A percentile compares a stretch with the other conserved stretches of the same genome.
phyloP scores from a whole-genome alignment of 257 asterid species.

The Prunella vulgaris region DNA sequence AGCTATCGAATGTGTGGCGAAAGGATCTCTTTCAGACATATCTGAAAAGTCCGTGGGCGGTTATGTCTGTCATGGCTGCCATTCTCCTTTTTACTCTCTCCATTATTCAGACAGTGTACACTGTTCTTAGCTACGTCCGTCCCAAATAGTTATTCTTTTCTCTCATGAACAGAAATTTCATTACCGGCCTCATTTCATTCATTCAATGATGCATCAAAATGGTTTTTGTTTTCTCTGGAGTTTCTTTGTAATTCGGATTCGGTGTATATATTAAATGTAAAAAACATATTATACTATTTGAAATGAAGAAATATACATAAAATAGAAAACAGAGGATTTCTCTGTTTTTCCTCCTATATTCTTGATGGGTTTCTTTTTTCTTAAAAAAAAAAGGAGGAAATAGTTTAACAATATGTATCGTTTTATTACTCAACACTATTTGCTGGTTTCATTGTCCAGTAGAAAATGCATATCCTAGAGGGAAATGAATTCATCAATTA shows the following conservation, averaged over 20 bases:
- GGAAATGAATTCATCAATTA: too few relatives aligned
- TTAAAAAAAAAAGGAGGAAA: too few relatives aligned
- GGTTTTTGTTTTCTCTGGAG: background rate
- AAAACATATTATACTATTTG: background rate
- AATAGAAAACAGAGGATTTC: background rate
- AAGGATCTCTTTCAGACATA: background rate
- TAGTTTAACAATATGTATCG: too few relatives aligned
- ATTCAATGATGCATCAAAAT: too few relatives aligned
- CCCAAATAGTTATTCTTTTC: background rate
- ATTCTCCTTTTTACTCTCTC: background rate
- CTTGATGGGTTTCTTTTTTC: background rate
- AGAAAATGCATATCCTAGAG: too few relatives aligned
- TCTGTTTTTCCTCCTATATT: background rate
- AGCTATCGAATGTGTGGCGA: background rate
- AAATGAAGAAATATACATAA: background rate
- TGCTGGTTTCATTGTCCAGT: too few relatives aligned
- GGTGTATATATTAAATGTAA: background rate
- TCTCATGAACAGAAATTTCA: too few relatives aligned
- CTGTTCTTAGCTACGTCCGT: background rate
- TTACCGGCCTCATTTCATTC: too few relatives aligned
- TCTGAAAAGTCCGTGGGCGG: background rate
- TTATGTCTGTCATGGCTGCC: background rate
- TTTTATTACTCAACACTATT: too few relatives aligned
- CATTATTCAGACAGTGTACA: background rate
- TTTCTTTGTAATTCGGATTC: too few relatives aligned